Evolutionary conservation across 352 stramenopile species (phyloP).

Genomic region (Aphanomyces invadans): DNA sequence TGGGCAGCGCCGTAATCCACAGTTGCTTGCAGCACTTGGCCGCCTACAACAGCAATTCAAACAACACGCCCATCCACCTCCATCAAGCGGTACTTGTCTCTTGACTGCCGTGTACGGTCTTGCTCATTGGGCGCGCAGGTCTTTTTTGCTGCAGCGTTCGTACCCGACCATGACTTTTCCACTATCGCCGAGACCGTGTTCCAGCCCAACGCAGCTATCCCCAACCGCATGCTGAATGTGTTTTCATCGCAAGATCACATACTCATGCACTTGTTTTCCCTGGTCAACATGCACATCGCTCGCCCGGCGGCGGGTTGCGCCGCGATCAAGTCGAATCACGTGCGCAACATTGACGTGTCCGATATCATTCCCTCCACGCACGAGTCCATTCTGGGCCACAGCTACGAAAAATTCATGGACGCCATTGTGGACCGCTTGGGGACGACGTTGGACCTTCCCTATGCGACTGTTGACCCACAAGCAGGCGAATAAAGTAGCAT

Average conservation of each 20-base stretch:
- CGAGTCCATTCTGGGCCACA: slow-evolving; percentile 72
- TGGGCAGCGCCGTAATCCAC: slow-evolving; percentile 68
- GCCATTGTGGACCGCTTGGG: slow-evolving; percentile 40
- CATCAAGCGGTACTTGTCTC: slow-evolving; percentile 16
- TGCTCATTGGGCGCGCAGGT: no score
- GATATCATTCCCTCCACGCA: slow-evolving; percentile 47
- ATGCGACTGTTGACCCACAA: background rate
- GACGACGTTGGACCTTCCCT: slow-evolving; percentile 5
- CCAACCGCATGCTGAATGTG: slow-evolving; percentile 66
- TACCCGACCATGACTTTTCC: slow-evolving; percentile 36
- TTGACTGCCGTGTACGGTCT: no score
- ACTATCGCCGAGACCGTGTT: slow-evolving; percentile 35
- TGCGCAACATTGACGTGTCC: slow-evolving; percentile 64
- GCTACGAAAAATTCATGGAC: slow-evolving; percentile 66
- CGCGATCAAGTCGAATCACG: slow-evolving; percentile 28
- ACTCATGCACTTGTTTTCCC: slow-evolving; percentile 69
- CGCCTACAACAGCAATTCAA: background rate
- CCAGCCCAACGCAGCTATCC: slow-evolving; percentile 14
- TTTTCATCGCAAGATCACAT: slow-evolving; percentile 67
- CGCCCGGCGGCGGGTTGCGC: slow-evolving; percentile 48
- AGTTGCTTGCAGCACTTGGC: slow-evolving; percentile 61
- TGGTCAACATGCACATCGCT: slow-evolving; percentile 41
- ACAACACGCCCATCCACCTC: background rate
- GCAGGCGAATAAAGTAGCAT: background rate
- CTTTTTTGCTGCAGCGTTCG: slow-evolving; percentile 65